phyloP scores from a whole-genome alignment of 1,139 yeast genomes.

The Suhomyces taliae region DNA sequence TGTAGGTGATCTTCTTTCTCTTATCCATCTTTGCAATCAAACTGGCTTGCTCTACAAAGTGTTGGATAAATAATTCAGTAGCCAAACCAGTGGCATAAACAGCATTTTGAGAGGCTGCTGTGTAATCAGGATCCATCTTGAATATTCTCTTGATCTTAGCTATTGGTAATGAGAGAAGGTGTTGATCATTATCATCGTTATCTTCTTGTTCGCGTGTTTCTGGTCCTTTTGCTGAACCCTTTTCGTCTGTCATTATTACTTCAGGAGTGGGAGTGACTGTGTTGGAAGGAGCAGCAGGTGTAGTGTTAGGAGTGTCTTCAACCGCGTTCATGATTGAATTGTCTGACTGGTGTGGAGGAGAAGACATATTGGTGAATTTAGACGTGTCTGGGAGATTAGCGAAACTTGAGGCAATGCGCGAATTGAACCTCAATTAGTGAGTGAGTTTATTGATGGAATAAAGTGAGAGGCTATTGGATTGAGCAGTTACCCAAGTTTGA shows the following conservation, averaged over 20 bases:
- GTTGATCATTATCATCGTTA: slow-evolving; percentile 20
- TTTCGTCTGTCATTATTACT: slow-evolving; percentile 3
- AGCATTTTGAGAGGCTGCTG: slow-evolving; percentile 74
- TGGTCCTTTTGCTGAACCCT: neutral
- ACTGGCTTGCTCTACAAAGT: slow-evolving; percentile 77
- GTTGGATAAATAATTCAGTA: slow-evolving; percentile 79
- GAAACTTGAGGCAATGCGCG: neutral
- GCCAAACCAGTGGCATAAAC: slow-evolving; percentile 85
- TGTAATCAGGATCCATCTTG: slow-evolving; percentile 81
- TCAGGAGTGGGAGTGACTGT: slow-evolving; percentile 11
- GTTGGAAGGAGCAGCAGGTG: slow-evolving; percentile 9
- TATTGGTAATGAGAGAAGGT: slow-evolving; percentile 56
- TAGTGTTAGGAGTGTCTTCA: slow-evolving; percentile 10
- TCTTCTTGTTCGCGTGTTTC: slow-evolving; percentile 10
- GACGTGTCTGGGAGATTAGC: slow-evolving; percentile 4
- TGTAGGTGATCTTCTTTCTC: slow-evolving; percentile 69
- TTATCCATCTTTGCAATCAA: slow-evolving; percentile 67
- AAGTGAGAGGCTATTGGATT: neutral
- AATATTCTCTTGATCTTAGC: slow-evolving; percentile 81
- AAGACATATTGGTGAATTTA: slow-evolving; percentile 5
- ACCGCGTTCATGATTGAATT: slow-evolving; percentile 2
- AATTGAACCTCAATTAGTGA: neutral
- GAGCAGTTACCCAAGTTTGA: no score
- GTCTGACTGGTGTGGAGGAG: slow-evolving; percentile 4
- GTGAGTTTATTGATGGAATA: neutral